phyloP scores from a whole-genome alignment of 2,329 filamentous ascomycete species.

The Bipolaris oryzae region DNA sequence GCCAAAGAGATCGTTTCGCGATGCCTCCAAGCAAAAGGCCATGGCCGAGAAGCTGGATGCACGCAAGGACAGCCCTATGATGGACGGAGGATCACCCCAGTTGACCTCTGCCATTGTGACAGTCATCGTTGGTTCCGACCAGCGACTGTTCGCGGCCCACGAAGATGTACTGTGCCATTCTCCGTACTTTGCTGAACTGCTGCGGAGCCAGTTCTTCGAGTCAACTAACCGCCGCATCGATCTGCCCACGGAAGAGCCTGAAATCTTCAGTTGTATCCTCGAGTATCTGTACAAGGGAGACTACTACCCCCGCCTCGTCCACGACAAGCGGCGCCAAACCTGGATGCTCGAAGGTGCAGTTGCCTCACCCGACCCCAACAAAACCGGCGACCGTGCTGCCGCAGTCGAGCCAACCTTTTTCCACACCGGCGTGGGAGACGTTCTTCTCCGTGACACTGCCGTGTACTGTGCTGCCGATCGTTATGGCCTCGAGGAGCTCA shows the following conservation, averaged over 20 bases:
- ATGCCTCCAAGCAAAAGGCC: slow-evolving; percentile 72
- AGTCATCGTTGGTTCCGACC: slow-evolving; percentile 80
- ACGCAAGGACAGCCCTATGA: slow-evolving; percentile 63
- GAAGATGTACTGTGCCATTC: slow-evolving; percentile 88
- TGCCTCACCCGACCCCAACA: slow-evolving; percentile 61
- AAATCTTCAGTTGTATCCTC: slow-evolving; percentile 90
- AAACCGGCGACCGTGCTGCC: slow-evolving; percentile 62
- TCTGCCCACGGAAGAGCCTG: slow-evolving; percentile 81
- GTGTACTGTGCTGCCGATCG: slow-evolving; percentile 92
- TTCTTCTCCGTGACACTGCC: slow-evolving; percentile 88
- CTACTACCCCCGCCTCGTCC: slow-evolving; percentile 88
- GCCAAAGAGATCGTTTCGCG: slow-evolving; percentile 75
- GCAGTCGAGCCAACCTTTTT: slow-evolving; percentile 76
- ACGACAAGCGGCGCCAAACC: slow-evolving; percentile 83
- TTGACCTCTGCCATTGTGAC: slow-evolving; percentile 80
- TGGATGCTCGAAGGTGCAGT: slow-evolving; percentile 83
- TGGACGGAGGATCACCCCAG: slow-evolving; percentile 57
- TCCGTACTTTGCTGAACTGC: slow-evolving; percentile 77
- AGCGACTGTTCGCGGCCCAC: slow-evolving; percentile 91
- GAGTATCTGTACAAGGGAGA: slow-evolving; percentile 98
- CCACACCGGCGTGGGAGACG: slow-evolving; percentile 73
- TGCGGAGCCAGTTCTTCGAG: slow-evolving; percentile 75
- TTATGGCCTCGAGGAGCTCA: slow-evolving; percentile 90
- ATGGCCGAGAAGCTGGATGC: slow-evolving; percentile 75
- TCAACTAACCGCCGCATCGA: slow-evolving; percentile 74